phyloP scores from a whole-genome alignment of 768 basidiomycete genomes.

The Phlebiopsis gigantea region DNA sequence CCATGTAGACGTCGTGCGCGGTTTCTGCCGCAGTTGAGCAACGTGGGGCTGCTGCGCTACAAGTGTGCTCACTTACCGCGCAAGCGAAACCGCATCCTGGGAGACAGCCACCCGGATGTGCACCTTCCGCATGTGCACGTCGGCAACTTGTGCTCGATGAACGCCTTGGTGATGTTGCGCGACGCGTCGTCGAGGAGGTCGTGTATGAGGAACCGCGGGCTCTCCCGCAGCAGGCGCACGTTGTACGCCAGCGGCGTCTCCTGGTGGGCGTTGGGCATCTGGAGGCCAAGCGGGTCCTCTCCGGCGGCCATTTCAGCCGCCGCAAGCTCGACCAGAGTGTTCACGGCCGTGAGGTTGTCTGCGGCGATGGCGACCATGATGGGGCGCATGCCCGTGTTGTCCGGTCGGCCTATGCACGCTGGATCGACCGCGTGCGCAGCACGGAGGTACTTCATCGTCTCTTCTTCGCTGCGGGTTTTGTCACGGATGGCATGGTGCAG shows the following conservation, averaged over 20 bases:
- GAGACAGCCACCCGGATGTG: constrained; percentile 7
- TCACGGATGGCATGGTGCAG: constrained; percentile 5
- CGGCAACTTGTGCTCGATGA: constrained; percentile 6
- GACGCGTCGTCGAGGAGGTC: constrained; percentile 2
- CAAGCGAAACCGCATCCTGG: constrained; percentile 11
- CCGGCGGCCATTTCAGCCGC: background rate
- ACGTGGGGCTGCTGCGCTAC: background rate
- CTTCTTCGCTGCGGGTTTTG: background rate
- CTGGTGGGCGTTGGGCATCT: constrained; percentile 1
- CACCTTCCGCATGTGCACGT: constrained; percentile 10
- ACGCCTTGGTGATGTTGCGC: background rate
- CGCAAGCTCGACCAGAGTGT: constrained; percentile 6
- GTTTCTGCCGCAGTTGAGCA: constrained; percentile 5
- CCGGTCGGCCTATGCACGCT: background rate
- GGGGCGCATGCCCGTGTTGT: background rate
- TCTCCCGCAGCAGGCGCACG: constrained; percentile 3
- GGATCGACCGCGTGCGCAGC: background rate
- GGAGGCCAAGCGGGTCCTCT: constrained; percentile 7
- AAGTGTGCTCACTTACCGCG: constrained; percentile 3
- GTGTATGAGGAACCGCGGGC: constrained; percentile 10
- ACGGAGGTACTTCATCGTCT: background rate
- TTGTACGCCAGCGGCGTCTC: constrained; percentile 7
- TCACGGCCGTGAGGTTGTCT: constrained; percentile 3
- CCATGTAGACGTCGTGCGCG: constrained; percentile 1
- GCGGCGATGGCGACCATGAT: constrained; percentile 5